Percentiles rank a stretch among this genome's conserved stretches.
Evolutionary conservation across 257 asterid genomes (phyloP).

Genomic region (Solanum sitiens): DNA sequence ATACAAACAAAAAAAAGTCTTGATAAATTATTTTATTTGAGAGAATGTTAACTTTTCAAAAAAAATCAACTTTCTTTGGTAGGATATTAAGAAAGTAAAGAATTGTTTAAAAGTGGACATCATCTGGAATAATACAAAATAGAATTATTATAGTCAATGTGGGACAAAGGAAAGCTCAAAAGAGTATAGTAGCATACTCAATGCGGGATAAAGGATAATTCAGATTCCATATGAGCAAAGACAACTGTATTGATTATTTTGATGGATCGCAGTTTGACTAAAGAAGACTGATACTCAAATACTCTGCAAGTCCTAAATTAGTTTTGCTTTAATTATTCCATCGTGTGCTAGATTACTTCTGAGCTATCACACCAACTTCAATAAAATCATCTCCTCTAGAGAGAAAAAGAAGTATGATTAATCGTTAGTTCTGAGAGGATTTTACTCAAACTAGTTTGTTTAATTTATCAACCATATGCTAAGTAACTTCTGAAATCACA

Average conservation of each 20-base stretch:
- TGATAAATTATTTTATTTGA: neutral
- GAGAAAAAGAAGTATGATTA: neutral
- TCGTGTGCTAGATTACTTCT: neutral
- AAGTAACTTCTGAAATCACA: neutral
- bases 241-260: neutral
- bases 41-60: neutral
- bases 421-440: neutral
- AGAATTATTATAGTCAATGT: neutral
- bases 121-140: neutral
- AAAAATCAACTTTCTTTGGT: neutral
- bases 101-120: neutral
- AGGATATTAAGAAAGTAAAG: neutral
- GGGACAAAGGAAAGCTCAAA: neutral
- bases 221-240: neutral
- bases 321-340: neutral
- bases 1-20: neutral
- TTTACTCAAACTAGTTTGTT: neutral
- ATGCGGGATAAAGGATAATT: neutral
- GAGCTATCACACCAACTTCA: neutral
- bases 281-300: neutral
- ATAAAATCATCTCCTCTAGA: neutral
- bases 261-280: neutral
- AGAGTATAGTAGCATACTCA: neutral
- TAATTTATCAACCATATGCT: neutral
- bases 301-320: neutral